A percentile compares a stretch with the other conserved stretches of the same genome.
Evolutionary conservation across 1,284 basidiomycete species (phyloP).

Genomic region (Trichosporon sp.): DNA sequence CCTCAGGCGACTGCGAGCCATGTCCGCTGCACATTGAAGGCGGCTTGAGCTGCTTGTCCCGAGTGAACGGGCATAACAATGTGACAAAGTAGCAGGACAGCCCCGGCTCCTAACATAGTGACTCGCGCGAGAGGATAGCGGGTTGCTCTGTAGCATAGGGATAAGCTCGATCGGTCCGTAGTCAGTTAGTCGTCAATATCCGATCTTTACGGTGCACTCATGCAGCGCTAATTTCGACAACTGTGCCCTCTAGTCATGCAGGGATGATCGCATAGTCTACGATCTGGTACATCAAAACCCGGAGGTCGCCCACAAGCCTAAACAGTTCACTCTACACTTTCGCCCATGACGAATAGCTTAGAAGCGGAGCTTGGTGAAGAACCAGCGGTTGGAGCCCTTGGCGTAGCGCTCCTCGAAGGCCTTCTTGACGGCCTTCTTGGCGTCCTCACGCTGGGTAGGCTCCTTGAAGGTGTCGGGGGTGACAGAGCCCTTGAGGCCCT

Average conservation of each 20-base stretch:
- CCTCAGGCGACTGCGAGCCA: too few species aligned
- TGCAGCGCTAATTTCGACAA: not conserved
- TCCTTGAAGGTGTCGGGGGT: slow-evolving; percentile 88
- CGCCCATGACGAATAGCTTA: slow-evolving; percentile 18
- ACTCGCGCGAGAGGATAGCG: too few species aligned
- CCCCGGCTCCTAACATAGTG: too few species aligned
- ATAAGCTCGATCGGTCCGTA: too few species aligned
- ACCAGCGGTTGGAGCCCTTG: slow-evolving; percentile 91
- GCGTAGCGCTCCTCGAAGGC: slow-evolving; percentile 86
- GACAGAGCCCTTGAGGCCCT: slow-evolving; percentile 80
- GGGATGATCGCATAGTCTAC: slow-evolving; percentile 5
- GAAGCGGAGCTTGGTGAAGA: slow-evolving; percentile 43
- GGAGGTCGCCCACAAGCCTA: slow-evolving; percentile 3
- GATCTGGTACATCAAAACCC: slow-evolving; percentile 4
- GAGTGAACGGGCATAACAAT: too few species aligned
- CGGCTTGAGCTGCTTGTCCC: too few species aligned
- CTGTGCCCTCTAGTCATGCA: slow-evolving; percentile 1
- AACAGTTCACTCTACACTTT: slow-evolving; percentile 2
- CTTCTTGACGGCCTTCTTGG: slow-evolving; percentile 95
- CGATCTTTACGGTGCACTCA: not conserved
- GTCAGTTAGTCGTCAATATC: not conserved
- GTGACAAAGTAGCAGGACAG: too few species aligned
- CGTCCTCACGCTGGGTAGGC: slow-evolving; percentile 81
- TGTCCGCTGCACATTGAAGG: too few species aligned
- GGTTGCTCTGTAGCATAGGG: too few species aligned